Evolutionary conservation across 148 eudicot genomes (phyloP).

Genomic region (Cornus kousa): DNA sequence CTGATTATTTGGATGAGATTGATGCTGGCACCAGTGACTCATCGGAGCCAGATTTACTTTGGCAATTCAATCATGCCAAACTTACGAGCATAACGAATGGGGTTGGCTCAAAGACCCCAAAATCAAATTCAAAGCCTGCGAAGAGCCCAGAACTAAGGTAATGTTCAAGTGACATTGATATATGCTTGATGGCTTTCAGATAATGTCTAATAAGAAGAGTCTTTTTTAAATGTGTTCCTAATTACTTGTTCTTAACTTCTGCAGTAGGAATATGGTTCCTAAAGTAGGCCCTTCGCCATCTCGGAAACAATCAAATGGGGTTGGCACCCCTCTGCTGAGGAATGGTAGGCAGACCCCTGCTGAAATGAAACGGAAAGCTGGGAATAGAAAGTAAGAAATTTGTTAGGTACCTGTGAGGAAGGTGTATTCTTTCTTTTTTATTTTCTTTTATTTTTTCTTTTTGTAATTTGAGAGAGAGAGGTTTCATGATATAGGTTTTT

Average conservation of each 20-base stretch:
- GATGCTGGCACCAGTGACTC: constrained; percentile 97
- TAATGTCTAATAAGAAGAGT: background rate
- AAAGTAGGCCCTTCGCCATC: constrained; percentile 49
- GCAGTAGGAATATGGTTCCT: constrained; percentile 57
- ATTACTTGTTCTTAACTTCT: constrained; percentile 7
- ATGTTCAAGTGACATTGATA: background rate
- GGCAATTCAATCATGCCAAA: constrained; percentile 85
- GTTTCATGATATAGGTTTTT: background rate
- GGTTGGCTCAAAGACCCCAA: constrained; percentile 44
- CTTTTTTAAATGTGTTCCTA: background rate
- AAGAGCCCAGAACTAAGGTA: constrained; percentile 76
- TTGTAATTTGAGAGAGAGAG: constrained; percentile 38
- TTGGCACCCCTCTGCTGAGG: constrained; percentile 34
- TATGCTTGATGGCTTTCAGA: no score
- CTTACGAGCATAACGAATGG: constrained; percentile 54
- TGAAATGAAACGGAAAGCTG: constrained; percentile 64
- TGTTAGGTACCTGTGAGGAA: constrained; percentile 5
- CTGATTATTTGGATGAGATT: constrained; percentile 79
- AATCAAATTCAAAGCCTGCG: constrained; percentile 43
- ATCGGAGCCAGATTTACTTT: constrained; percentile 92
- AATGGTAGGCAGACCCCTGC: constrained; percentile 54
- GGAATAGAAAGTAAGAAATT: constrained; percentile 53
- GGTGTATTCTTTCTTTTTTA: constrained; percentile 20
- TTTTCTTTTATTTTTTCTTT: background rate
- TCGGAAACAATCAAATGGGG: constrained; percentile 48